A percentile compares a stretch with the other conserved stretches of the same genome.
Evolutionary conservation across 192 early-diverging fungal genomes (phyloP).

Genomic region (Lobosporangium transversale): DNA sequence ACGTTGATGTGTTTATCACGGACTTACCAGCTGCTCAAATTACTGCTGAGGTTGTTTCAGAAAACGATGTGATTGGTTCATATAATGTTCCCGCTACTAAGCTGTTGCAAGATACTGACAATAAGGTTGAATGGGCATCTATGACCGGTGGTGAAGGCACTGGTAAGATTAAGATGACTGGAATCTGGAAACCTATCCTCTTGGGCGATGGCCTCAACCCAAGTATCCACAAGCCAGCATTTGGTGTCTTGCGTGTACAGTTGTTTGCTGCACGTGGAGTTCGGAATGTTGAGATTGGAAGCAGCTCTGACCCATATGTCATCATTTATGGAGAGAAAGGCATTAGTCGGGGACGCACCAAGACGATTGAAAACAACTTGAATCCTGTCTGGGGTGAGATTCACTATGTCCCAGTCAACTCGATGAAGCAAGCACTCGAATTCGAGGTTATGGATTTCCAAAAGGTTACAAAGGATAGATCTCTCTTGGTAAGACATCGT

Average conservation of each 20-base stretch:
- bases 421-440: conserved; percentile 73
- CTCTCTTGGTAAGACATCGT: conserved; percentile 76
- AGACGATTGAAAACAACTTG: conserved; percentile 83
- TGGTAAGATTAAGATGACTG: conserved; percentile 53
- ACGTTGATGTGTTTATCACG: conserved; percentile 74
- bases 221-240: conserved; percentile 64
- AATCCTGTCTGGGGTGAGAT: conserved; percentile 94
- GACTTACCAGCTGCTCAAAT: conserved; percentile 71
- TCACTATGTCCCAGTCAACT: conserved; percentile 83
- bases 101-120: conserved; percentile 36
- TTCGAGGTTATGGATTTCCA: conserved; percentile 92
- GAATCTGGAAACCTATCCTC: conserved; percentile 82
- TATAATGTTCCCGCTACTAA: conserved; percentile 22
- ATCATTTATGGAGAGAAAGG: conserved; percentile 60
- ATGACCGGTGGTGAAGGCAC: conserved; percentile 47
- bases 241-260: conserved; percentile 82
- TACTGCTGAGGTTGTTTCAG: conserved; percentile 67
- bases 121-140: conserved; percentile 56
- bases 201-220: conserved; percentile 69
- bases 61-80: conserved; percentile 49
- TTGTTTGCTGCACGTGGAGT: conserved; percentile 77
- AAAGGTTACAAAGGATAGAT: conserved; percentile 83
- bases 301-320: conserved; percentile 95
- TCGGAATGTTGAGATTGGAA: conserved; percentile 85
- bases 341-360: conserved; percentile 74